A percentile compares a stretch with the other conserved stretches of the same genome.
phyloP scores from a whole-genome alignment of 192 early-diverging fungal species.

The Coemansia sp. region DNA sequence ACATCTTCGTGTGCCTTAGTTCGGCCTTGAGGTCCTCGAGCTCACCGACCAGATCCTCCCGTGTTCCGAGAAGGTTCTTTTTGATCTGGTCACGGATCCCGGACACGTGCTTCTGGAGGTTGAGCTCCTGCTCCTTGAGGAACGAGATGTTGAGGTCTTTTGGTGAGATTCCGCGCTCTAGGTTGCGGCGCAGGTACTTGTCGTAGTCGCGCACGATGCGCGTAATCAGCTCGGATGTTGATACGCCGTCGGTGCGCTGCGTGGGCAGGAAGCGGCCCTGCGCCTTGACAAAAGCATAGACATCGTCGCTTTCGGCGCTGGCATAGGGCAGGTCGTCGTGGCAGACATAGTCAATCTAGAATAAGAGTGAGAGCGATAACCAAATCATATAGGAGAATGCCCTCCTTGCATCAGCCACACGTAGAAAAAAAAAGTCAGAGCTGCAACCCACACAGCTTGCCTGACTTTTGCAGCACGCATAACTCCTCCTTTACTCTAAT shows the following conservation, averaged over 20 bases:
- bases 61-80: conserved; percentile 66
- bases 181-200: conserved; percentile 77
- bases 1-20: conserved; percentile 60
- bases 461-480: too few relatives aligned
- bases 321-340: conserved; percentile 80
- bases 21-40: conserved; percentile 66
- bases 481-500: too few relatives aligned
- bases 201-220: conserved; percentile 85
- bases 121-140: conserved; percentile 76
- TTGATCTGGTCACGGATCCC: conserved; percentile 69
- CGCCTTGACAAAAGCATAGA: conserved; percentile 79
- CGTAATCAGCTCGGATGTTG: conserved; percentile 81
- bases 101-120: conserved; percentile 72
- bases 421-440: conserved; percentile 3
- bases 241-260: conserved; percentile 78
- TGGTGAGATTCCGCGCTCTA: conserved; percentile 79
- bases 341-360: conserved; percentile 78
- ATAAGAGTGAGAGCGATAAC: neutral
- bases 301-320: conserved; percentile 69
- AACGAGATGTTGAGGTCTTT: conserved; percentile 83
- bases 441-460: too few relatives aligned
- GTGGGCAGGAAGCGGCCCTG: conserved; percentile 66
- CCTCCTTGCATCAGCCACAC: neutral
- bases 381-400: too few relatives aligned
- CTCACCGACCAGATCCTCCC: conserved; percentile 63